Conservation (phyloP, 495 filamentous ascomycete species). For the Tuber umbilicatum region DNA sequence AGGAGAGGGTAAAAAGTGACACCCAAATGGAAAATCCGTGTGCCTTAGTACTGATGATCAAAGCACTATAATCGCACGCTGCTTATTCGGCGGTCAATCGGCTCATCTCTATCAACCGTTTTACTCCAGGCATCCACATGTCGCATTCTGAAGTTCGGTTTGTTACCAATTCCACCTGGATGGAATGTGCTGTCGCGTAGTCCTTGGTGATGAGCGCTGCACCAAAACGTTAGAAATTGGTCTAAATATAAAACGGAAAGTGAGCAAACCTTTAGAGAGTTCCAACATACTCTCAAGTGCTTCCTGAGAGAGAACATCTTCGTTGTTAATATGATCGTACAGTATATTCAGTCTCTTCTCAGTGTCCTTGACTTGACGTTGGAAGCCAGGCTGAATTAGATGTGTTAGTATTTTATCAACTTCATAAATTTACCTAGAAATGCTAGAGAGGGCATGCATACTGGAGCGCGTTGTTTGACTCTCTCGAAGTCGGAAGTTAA, state of each 20-base stretch:
- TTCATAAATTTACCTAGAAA: slow-evolving; percentile 1
- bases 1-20: neutral
- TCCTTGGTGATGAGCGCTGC: slow-evolving; percentile 62
- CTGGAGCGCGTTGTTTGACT: slow-evolving; percentile 73
- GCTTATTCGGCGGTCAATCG: slow-evolving; percentile 53
- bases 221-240: slow-evolving; percentile 51
- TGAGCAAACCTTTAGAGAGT: slow-evolving; percentile 34
- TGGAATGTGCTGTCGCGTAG: slow-evolving; percentile 63
- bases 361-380: slow-evolving; percentile 80
- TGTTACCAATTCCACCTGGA: slow-evolving; percentile 76
- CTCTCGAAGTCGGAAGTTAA: slow-evolving; percentile 79
- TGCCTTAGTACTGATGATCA: neutral
- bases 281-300: slow-evolving; percentile 62
- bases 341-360: slow-evolving; percentile 84
- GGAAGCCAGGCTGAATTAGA: slow-evolving; percentile 53
- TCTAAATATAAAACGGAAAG: neutral
- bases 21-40: neutral
- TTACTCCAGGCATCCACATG: slow-evolving; percentile 95
- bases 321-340: slow-evolving; percentile 95
- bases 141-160: slow-evolving; percentile 79
- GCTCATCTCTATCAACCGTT: slow-evolving; percentile 87
- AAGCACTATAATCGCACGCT: neutral
- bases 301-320: slow-evolving; percentile 74
- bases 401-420: neutral
- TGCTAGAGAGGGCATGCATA: slow-evolving; percentile 3